A percentile compares a stretch with the other conserved stretches of the same genome.
phyloP scores from a whole-genome alignment of 495 filamentous ascomycete species.

The Aspergillus diversus region DNA sequence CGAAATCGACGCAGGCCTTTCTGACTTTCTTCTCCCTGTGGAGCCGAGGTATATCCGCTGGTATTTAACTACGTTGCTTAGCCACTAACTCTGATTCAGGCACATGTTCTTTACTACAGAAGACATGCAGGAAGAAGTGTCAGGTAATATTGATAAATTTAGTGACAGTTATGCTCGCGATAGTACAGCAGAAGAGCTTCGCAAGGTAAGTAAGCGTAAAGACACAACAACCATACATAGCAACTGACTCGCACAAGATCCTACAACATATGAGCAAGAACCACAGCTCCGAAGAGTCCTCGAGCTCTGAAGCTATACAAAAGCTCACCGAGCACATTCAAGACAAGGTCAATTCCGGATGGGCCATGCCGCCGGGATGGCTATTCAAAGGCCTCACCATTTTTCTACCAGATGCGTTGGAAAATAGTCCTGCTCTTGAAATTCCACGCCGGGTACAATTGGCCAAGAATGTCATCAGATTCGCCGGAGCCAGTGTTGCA shows the following conservation, averaged over 20 bases:
- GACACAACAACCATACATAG: background rate
- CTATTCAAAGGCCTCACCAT: conserved; percentile 68
- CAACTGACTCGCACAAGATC: conserved; percentile 32
- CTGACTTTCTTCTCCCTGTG: conserved; percentile 65
- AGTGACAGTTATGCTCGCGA: conserved; percentile 85
- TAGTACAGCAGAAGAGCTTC: conserved; percentile 66
- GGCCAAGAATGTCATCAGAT: conserved; percentile 56
- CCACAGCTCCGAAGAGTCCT: conserved; percentile 29
- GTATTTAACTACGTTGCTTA: background rate
- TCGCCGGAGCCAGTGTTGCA: conserved; percentile 60
- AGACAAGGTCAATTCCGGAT: conserved; percentile 44
- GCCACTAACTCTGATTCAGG: conserved; percentile 26
- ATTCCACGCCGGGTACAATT: conserved; percentile 19
- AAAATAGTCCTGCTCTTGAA: conserved; percentile 6
- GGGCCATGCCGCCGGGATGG: conserved; percentile 55
- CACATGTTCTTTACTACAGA: conserved; percentile 61
- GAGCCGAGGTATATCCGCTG: conserved; percentile 62
- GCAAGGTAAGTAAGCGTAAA: conserved; percentile 38
- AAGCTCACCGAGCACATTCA: conserved; percentile 62
- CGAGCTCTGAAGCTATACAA: conserved; percentile 41
- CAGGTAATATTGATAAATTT: conserved; percentile 68
- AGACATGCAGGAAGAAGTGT: conserved; percentile 47
- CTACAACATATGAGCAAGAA: conserved; percentile 49
- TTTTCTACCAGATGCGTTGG: conserved; percentile 48
- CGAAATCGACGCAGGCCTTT: conserved; percentile 61